These are phyloP conservation scores for Cornus kousa DNA, from an alignment of 148 eudicot species.

Conservation along the genomic window DNA sequence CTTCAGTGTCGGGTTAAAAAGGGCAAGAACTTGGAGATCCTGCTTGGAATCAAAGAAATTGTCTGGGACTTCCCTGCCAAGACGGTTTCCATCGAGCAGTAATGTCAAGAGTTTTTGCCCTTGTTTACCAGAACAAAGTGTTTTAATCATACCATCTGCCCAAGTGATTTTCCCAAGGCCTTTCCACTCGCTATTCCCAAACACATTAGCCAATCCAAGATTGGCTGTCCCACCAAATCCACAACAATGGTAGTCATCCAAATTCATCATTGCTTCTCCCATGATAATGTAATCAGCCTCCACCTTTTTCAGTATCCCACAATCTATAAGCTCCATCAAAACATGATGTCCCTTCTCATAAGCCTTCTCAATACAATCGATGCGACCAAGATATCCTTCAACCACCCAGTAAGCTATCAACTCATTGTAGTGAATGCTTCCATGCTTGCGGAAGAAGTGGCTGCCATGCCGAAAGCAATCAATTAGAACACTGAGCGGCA, in stretches of 20 bases:
- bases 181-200: slow-evolving; percentile 7
- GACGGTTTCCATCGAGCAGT: slow-evolving; percentile 27
- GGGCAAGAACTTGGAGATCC: slow-evolving; percentile 20
- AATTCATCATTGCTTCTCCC: background rate
- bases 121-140: slow-evolving; percentile 10
- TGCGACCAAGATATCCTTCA: slow-evolving; percentile 35
- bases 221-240: slow-evolving; percentile 6
- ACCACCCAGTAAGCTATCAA: slow-evolving; percentile 43
- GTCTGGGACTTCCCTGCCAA: slow-evolving; percentile 1
- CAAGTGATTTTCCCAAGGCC: slow-evolving; percentile 21
- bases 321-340: slow-evolving; percentile 30
- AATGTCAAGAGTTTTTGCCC: slow-evolving; percentile 13
- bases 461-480: slow-evolving; percentile 6
- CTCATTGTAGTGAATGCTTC: slow-evolving; percentile 23
- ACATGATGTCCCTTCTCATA: slow-evolving; percentile 30
- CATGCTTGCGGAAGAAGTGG: slow-evolving; percentile 9
- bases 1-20: slow-evolving; percentile 22
- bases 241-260: background rate
- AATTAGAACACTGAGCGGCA: slow-evolving; percentile 10
- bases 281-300: slow-evolving; percentile 26
- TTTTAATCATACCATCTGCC: slow-evolving; percentile 22
- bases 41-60: background rate
- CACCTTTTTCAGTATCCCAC: slow-evolving; percentile 21
- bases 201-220: slow-evolving; percentile 31
- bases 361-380: slow-evolving; percentile 19